A percentile compares a stretch with the other conserved stretches of the same genome.
Evolutionary conservation across 176 grass and related monocot species (phyloP).

Genomic region (Echinochloa phyllopogon): DNA sequence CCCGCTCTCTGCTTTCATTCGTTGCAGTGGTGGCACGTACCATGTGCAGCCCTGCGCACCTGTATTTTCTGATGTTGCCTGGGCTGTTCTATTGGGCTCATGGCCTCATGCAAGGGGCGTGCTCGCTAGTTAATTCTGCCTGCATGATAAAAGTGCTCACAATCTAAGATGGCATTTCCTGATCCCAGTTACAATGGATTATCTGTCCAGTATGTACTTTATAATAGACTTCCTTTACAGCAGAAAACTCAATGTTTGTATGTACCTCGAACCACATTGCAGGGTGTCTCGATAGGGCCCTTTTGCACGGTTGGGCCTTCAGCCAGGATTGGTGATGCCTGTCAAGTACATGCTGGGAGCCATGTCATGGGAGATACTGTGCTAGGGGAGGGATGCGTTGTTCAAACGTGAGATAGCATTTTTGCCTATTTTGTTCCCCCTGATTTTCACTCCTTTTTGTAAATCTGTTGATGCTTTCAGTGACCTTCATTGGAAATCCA

Average conservation of each 20-base stretch:
- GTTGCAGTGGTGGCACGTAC: background rate
- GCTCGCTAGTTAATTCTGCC: slow-evolving; percentile 17
- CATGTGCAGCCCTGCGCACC: background rate
- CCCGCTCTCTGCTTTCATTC: background rate
- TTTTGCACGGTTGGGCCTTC: slow-evolving; percentile 77
- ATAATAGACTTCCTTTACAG: background rate
- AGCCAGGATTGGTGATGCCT: slow-evolving; percentile 71
- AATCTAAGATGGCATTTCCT: background rate
- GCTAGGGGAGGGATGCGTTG: slow-evolving; percentile 68
- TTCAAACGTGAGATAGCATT: slow-evolving; percentile 59
- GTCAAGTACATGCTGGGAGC: slow-evolving; percentile 72
- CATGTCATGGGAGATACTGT: slow-evolving; percentile 73
- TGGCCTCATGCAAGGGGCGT: background rate
- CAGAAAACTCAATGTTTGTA: background rate
- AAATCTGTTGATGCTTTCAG: background rate
- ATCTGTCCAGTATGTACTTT: background rate
- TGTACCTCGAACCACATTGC: slow-evolving; percentile 29
- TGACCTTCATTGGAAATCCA: background rate
- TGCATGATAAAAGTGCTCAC: background rate
- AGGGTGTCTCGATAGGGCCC: slow-evolving; percentile 78
- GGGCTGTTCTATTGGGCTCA: slow-evolving; percentile 14
- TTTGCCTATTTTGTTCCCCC: background rate
- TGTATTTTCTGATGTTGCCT: background rate
- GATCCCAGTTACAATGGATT: background rate
- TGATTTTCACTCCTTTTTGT: background rate